A percentile compares a stretch with the other conserved stretches of the same genome.
These are phyloP conservation scores for Calamus simplicifolius DNA, from an alignment of 176 grass and related monocot genomes.

Conservation along the genomic window DNA sequence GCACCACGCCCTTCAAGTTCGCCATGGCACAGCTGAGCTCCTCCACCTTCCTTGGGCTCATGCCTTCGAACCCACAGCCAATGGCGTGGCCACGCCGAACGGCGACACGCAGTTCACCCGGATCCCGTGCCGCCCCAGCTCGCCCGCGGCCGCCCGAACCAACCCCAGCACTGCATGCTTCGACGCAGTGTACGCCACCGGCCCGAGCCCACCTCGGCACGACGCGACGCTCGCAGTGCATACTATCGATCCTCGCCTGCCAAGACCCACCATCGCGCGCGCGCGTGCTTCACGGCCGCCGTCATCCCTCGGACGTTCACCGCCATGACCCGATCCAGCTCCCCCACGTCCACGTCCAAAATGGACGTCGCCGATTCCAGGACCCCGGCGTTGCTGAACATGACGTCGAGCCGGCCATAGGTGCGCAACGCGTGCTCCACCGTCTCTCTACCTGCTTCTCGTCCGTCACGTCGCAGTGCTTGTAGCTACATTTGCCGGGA, in stretches of 20 bases:
- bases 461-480: slow-evolving; percentile 63
- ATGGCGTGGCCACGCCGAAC: slow-evolving; percentile 55
- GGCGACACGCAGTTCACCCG: slow-evolving; percentile 82
- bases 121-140: slow-evolving; percentile 55
- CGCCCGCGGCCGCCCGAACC: slow-evolving; percentile 48
- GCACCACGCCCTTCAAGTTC: slow-evolving; percentile 43
- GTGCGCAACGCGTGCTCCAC: slow-evolving; percentile 30
- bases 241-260: slow-evolving; percentile 47
- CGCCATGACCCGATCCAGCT: slow-evolving; percentile 59
- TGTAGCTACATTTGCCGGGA: slow-evolving; percentile 26
- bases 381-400: slow-evolving; percentile 79
- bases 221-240: slow-evolving; percentile 63
- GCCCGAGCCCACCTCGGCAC: slow-evolving; percentile 46
- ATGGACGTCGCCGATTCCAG: slow-evolving; percentile 32
- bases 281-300: slow-evolving; percentile 61
- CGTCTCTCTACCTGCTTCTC: slow-evolving; percentile 59
- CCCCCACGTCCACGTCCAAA: slow-evolving; percentile 34
- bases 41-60: slow-evolving; percentile 33
- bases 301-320: slow-evolving; percentile 62
- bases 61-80: slow-evolving; percentile 25
- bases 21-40: slow-evolving; percentile 3
- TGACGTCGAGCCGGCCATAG: slow-evolving; percentile 65
- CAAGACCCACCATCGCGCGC: slow-evolving; percentile 38
- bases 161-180: slow-evolving; percentile 77
- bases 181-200: slow-evolving; percentile 59